phyloP scores from a whole-genome alignment of 495 filamentous ascomycete species.

The Penicillium paxilli region DNA sequence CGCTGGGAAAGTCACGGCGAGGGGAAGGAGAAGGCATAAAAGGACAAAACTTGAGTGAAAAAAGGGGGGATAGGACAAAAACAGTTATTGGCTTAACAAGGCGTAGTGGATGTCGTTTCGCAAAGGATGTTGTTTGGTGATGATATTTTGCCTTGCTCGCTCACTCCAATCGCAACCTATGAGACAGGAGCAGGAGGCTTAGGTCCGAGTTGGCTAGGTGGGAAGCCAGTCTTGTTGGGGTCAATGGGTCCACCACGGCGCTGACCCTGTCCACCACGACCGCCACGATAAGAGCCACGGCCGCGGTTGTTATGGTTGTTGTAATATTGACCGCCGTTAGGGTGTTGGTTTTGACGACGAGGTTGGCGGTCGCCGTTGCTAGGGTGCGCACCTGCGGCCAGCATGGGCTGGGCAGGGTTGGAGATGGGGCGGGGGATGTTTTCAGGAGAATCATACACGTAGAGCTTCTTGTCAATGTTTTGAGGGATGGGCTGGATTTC shows the following conservation, averaged over 20 bases:
- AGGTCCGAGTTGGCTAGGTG: slow-evolving; percentile 28
- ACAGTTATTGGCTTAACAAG: neutral
- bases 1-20: neutral
- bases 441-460: slow-evolving; percentile 96
- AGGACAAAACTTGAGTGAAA: slow-evolving; percentile 2
- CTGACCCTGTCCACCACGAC: slow-evolving; percentile 43
- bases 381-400: slow-evolving; percentile 15
- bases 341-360: slow-evolving; percentile 39
- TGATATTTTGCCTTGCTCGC: too few species aligned
- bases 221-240: slow-evolving; percentile 25
- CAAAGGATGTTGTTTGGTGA: too few species aligned
- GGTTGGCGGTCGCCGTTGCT: slow-evolving; percentile 33
- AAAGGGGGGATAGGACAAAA: neutral
- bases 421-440: slow-evolving; percentile 81
- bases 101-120: too few species aligned
- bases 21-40: neutral
- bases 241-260: slow-evolving; percentile 41
- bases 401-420: slow-evolving; percentile 36
- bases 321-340: slow-evolving; percentile 40
- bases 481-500: slow-evolving; percentile 95
- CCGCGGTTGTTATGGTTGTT: slow-evolving; percentile 32
- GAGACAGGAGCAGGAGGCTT: slow-evolving; percentile 37
- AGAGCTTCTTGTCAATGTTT: slow-evolving; percentile 95
- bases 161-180: slow-evolving; percentile 6
- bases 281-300: slow-evolving; percentile 43